These are phyloP conservation scores for Asterophora lycoperdoides DNA, from an alignment of 768 basidiomycete species.

Conservation along the genomic window DNA sequence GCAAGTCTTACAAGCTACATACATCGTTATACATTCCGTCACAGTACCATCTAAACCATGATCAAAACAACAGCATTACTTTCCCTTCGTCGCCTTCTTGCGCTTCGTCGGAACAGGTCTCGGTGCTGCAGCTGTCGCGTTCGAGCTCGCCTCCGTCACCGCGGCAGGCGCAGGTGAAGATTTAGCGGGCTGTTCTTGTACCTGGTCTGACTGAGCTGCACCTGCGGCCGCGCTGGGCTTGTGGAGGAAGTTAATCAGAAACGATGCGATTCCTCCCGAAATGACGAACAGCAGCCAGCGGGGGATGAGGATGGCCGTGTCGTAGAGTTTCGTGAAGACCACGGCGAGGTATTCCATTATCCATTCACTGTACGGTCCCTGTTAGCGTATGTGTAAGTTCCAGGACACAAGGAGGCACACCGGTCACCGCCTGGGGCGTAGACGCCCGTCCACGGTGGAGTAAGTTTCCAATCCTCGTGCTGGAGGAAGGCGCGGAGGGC, in stretches of 20 bases:
- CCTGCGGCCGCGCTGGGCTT: constrained; percentile 14
- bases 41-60: neutral
- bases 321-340: constrained; percentile 47
- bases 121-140: constrained; percentile 6
- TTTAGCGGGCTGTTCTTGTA: neutral
- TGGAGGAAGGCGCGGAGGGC: constrained; percentile 63
- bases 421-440: constrained; percentile 76
- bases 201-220: neutral
- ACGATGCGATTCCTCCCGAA: constrained; percentile 63
- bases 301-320: constrained; percentile 51
- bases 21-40: neutral
- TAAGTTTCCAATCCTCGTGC: constrained; percentile 56
- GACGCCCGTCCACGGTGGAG: constrained; percentile 62
- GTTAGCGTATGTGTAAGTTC: neutral
- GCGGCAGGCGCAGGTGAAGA: neutral
- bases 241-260: constrained; percentile 66
- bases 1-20: neutral
- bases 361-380: constrained; percentile 48
- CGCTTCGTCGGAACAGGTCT: constrained; percentile 10
- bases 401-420: constrained; percentile 31
- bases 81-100: constrained; percentile 11
- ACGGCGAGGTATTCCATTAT: constrained; percentile 58
- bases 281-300: constrained; percentile 65
- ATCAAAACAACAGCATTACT: neutral
- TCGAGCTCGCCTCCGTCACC: neutral